Evolutionary conservation across 306 rosid species (phyloP).

Genomic region (Acmispon strigosus): DNA sequence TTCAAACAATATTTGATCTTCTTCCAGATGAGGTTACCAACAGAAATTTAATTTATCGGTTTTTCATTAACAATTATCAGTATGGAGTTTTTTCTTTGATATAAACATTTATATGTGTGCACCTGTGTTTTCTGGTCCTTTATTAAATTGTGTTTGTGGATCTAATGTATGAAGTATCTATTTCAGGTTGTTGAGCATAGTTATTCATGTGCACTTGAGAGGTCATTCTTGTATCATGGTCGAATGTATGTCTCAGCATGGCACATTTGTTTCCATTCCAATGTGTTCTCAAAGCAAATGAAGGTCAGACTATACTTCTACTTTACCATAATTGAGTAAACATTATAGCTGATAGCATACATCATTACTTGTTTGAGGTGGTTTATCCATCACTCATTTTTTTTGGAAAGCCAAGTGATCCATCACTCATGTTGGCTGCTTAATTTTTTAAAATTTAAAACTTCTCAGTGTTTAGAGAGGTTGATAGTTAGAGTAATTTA

Average conservation of each 20-base stretch:
- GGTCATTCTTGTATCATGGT: slow-evolving; percentile 98
- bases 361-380: background rate
- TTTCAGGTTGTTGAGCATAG: slow-evolving; percentile 90
- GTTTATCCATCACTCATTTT: slow-evolving; percentile 4
- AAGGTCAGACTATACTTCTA: slow-evolving; percentile 52
- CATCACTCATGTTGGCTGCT: background rate
- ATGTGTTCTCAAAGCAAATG: slow-evolving; percentile 96
- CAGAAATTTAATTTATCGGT: slow-evolving; percentile 17
- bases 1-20: slow-evolving; percentile 81
- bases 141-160: slow-evolving; percentile 10
- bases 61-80: slow-evolving; percentile 5
- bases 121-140: background rate
- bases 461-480: background rate
- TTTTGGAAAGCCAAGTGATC: too few species aligned
- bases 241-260: slow-evolving; percentile 92
- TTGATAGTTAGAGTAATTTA: background rate
- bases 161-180: slow-evolving; percentile 24
- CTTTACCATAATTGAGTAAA: slow-evolving; percentile 7
- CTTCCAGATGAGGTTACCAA: slow-evolving; percentile 75
- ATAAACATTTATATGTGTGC: background rate
- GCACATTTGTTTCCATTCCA: slow-evolving; percentile 98
- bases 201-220: slow-evolving; percentile 98
- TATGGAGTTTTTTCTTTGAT: background rate
- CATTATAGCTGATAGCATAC: background rate
- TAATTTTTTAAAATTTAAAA: background rate